A percentile compares a stretch with the other conserved stretches of the same genome.
These are phyloP conservation scores for Gaeumannomyces tritici DNA, from an alignment of 2,329 filamentous ascomycete genomes.

Conservation along the genomic window DNA sequence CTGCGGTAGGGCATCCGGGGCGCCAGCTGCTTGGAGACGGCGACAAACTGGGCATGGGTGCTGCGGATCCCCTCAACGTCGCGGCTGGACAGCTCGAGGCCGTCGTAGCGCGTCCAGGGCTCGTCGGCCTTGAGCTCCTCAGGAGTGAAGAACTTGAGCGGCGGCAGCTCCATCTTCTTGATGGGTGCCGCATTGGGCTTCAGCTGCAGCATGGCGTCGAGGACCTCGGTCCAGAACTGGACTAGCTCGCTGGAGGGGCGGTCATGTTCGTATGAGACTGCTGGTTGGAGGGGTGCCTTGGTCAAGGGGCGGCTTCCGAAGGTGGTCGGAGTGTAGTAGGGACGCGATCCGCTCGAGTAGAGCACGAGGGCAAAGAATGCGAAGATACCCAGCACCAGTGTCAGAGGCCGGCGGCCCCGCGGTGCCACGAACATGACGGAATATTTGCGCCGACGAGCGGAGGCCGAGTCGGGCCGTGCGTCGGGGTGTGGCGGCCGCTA, in stretches of 20 bases:
- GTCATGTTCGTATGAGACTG: background rate
- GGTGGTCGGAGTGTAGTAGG: background rate
- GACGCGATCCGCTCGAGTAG: background rate
- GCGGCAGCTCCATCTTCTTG: background rate
- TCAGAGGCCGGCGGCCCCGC: constrained; percentile 1
- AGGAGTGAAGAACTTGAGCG: background rate
- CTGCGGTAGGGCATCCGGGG: constrained; percentile 20
- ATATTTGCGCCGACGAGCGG: background rate
- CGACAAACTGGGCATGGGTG: constrained; percentile 27
- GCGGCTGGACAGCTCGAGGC: background rate
- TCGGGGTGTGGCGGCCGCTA: too few relatives aligned
- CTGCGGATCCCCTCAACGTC: background rate
- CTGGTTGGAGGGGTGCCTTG: background rate
- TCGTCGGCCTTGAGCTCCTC: background rate
- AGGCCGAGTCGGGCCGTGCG: too few relatives aligned
- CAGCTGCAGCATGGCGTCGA: constrained; percentile 5
- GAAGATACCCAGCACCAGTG: background rate
- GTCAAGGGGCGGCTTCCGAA: background rate
- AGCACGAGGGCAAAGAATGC: background rate
- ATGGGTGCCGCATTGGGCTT: constrained; percentile 3
- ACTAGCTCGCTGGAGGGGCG: constrained; percentile 10
- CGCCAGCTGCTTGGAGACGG: constrained; percentile 17
- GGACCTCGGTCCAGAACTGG: constrained; percentile 9
- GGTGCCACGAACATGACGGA: constrained; percentile 4
- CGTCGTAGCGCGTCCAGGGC: background rate